A percentile compares a stretch with the other conserved stretches of the same genome.
phyloP scores from a whole-genome alignment of 306 rosid genomes.

The Astragalus glycyphyllos region DNA sequence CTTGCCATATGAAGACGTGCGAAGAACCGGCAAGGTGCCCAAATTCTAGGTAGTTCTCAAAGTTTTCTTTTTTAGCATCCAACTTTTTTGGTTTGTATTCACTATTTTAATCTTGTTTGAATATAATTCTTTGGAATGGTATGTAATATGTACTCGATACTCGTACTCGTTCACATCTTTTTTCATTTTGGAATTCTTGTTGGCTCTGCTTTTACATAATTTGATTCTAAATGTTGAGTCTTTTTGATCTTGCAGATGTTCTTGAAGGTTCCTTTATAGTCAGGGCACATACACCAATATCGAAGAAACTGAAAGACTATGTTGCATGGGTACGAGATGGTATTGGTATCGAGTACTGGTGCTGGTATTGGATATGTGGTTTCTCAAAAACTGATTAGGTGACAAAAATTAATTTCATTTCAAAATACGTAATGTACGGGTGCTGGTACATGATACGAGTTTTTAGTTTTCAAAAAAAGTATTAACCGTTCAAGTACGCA shows the following conservation, averaged over 20 bases:
- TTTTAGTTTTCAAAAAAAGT: no score
- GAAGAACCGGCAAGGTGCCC: slow-evolving; percentile 98
- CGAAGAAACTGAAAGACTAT: no score
- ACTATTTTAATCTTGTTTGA: slow-evolving; percentile 31
- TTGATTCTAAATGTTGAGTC: slow-evolving; percentile 34
- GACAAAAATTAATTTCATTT: no score
- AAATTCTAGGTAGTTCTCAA: slow-evolving; percentile 71
- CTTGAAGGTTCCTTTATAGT: slow-evolving; percentile 95
- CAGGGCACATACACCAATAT: slow-evolving; percentile 93
- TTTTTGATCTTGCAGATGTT: slow-evolving; percentile 69
- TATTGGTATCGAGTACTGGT: no score
- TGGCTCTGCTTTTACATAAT: slow-evolving; percentile 23
- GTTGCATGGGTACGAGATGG: no score
- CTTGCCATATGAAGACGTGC: slow-evolving; percentile 86
- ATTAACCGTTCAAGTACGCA: no score
- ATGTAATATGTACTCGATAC: no score
- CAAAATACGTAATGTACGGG: no score
- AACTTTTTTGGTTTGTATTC: slow-evolving; percentile 36
- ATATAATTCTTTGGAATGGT: slow-evolving; percentile 49
- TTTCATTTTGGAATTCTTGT: slow-evolving; percentile 41
- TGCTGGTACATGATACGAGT: no score
- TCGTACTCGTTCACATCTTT: slow-evolving; percentile 40
- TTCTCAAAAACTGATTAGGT: no score
- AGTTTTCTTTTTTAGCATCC: slow-evolving; percentile 37
- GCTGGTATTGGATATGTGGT: no score